Percentiles rank a stretch among this genome's conserved stretches.
Evolutionary conservation across 306 rosid genomes (phyloP).

Genomic region (Rubus parviflorus): DNA sequence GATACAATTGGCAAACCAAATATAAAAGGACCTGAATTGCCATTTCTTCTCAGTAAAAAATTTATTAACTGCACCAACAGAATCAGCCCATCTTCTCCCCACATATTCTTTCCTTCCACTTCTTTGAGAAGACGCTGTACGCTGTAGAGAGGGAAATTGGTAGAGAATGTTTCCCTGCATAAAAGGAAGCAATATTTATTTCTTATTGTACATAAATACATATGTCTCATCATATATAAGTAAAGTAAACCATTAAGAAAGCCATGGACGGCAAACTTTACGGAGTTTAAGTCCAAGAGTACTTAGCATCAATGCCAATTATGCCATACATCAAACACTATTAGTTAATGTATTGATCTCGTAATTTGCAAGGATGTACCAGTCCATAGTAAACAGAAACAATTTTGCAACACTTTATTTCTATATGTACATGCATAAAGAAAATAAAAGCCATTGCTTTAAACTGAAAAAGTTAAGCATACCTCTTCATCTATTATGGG

Average conservation of each 20-base stretch:
- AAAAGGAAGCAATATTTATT: conserved; percentile 32
- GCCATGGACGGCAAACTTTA: not conserved
- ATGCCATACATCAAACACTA: conserved; percentile 5
- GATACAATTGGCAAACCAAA: conserved; percentile 1
- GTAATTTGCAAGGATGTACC: conserved; percentile 22
- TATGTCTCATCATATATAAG: conserved; percentile 6
- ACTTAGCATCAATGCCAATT: not conserved
- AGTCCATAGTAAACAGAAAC: conserved; percentile 7
- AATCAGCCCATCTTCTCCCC: conserved; percentile 91
- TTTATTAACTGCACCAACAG: conserved; percentile 80
- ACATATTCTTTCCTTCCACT: conserved; percentile 85
- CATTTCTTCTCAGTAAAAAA: conserved; percentile 78
- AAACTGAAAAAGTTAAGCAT: conserved; percentile 33
- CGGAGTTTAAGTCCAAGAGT: not conserved
- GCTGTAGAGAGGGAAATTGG: conserved; percentile 90
- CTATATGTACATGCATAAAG: not conserved
- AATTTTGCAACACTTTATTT: conserved; percentile 9
- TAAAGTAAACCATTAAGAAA: not conserved
- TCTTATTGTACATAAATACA: not conserved
- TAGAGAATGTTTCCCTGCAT: conserved; percentile 96
- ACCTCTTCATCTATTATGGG: conserved; percentile 98
- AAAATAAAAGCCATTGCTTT: conserved; percentile 14
- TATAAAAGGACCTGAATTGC: conserved; percentile 73
- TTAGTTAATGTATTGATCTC: conserved; percentile 11
- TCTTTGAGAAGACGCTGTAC: conserved; percentile 76